Evolutionary conservation across 495 filamentous ascomycete species (phyloP).

Genomic region (Penicillium atrosanguineum): DNA sequence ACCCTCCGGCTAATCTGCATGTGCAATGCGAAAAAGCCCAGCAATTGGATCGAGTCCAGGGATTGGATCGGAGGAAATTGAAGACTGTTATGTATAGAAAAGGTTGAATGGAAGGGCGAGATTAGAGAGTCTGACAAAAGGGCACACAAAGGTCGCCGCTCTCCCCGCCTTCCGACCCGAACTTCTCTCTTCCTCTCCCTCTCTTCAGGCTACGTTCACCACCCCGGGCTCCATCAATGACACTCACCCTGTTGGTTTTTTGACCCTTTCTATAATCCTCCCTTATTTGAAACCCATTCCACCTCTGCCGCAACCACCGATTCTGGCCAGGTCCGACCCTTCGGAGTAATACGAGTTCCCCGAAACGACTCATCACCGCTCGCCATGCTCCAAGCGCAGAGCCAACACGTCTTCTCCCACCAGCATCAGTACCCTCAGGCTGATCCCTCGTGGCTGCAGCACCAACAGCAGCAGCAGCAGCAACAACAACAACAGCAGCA

Average conservation of each 20-base stretch:
- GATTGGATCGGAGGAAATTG: background rate
- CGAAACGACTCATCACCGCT: constrained; percentile 27
- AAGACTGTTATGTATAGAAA: background rate
- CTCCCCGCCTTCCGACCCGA: constrained; percentile 34
- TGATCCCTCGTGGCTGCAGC: constrained; percentile 77
- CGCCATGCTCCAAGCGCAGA: constrained; percentile 52
- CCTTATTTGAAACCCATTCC: background rate
- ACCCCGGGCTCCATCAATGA: constrained; percentile 23
- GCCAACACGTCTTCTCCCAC: constrained; percentile 66
- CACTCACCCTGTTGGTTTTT: constrained; percentile 17
- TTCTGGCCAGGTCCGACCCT: constrained; percentile 16
- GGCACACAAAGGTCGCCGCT: constrained; percentile 22
- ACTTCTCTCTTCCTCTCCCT: constrained; percentile 22
- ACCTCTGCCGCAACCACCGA: background rate
- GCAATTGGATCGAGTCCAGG: background rate
- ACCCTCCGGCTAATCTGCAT: constrained; percentile 12
- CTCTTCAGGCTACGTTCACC: constrained; percentile 16
- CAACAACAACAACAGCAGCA: constrained; percentile 42
- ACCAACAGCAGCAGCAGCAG: constrained; percentile 48
- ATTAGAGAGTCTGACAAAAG: background rate
- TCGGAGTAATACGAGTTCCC: constrained; percentile 38
- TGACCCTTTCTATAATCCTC: constrained; percentile 18
- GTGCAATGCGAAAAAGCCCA: background rate
- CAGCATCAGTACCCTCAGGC: constrained; percentile 79
- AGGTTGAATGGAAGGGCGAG: background rate